These are phyloP conservation scores for Aphanomyces cochlioides DNA, from an alignment of 352 stramenopile genomes.

Conservation along the genomic window DNA sequence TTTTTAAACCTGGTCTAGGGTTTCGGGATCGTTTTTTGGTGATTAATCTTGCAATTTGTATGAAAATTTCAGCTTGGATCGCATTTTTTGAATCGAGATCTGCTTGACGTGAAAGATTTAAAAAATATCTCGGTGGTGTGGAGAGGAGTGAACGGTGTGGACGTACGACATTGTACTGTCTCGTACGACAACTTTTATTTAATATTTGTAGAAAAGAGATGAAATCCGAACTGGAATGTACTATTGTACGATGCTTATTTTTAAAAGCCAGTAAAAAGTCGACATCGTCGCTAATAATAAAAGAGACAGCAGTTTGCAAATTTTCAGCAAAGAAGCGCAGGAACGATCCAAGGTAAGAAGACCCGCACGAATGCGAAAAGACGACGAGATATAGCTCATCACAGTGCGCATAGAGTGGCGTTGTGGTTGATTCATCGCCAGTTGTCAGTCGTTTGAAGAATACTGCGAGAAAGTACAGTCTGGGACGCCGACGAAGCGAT, in stretches of 20 bases:
- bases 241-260: slow-evolving; percentile 23
- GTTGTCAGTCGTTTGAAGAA: too few relatives aligned
- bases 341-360: slow-evolving; percentile 13
- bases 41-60: slow-evolving; percentile 10
- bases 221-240: slow-evolving; percentile 3
- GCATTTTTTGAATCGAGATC: background rate
- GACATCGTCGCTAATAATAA: slow-evolving; percentile 33
- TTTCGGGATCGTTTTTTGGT: background rate
- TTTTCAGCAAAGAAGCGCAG: slow-evolving; percentile 24
- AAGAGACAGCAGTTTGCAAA: slow-evolving; percentile 33
- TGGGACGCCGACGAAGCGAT: too few relatives aligned
- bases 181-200: background rate
- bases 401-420: background rate
- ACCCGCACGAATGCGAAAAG: background rate
- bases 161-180: background rate
- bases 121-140: slow-evolving; percentile 2
- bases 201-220: slow-evolving; percentile 7
- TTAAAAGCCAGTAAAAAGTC: slow-evolving; percentile 34
- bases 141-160: background rate
- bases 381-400: background rate
- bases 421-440: too few relatives aligned
- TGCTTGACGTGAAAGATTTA: background rate
- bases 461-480: too few relatives aligned
- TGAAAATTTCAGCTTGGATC: slow-evolving; percentile 13
- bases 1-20: background rate